Conservation (phyloP, 257 asterid species). For the Fraxinus cuspidata region DNA sequence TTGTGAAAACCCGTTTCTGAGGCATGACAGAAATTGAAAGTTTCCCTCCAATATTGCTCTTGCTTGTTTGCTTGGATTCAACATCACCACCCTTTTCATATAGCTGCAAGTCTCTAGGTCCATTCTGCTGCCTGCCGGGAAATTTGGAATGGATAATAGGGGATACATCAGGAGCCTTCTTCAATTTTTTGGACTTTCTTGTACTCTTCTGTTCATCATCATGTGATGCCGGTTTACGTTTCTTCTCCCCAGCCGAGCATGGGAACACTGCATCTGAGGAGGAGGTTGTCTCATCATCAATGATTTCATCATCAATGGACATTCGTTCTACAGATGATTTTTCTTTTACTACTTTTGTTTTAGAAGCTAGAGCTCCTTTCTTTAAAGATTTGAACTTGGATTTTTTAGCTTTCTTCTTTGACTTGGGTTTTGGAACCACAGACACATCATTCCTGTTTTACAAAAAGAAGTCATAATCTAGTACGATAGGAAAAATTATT, state of each 20-base stretch:
- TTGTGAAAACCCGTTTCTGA: slow-evolving; percentile 59
- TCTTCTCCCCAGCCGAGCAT: slow-evolving; percentile 55
- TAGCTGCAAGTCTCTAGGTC: slow-evolving; percentile 42
- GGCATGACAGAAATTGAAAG: slow-evolving; percentile 64
- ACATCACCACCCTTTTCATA: slow-evolving; percentile 51
- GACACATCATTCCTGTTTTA: slow-evolving; percentile 53
- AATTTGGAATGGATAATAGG: slow-evolving; percentile 40
- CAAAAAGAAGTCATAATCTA: slow-evolving; percentile 24
- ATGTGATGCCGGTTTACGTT: slow-evolving; percentile 56
- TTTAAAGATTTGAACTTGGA: slow-evolving; percentile 90
- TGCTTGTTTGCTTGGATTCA: slow-evolving; percentile 58
- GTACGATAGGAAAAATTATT: neutral
- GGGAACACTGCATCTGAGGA: slow-evolving; percentile 70
- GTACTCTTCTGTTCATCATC: slow-evolving; percentile 55
- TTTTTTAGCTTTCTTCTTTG: slow-evolving; percentile 82
- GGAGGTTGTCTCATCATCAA: slow-evolving; percentile 59
- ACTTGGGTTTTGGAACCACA: slow-evolving; percentile 57
- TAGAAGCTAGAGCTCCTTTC: slow-evolving; percentile 79
- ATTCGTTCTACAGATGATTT: slow-evolving; percentile 61
- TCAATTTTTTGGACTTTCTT: slow-evolving; percentile 67
- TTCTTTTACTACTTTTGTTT: slow-evolving; percentile 51
- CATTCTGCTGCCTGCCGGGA: slow-evolving; percentile 51
- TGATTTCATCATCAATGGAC: slow-evolving; percentile 60
- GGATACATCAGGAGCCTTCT: slow-evolving; percentile 48
- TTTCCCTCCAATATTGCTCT: slow-evolving; percentile 68